Evolutionary conservation across 2,329 filamentous ascomycete species (phyloP).

Genomic region (Blastomyces gilchristii): DNA sequence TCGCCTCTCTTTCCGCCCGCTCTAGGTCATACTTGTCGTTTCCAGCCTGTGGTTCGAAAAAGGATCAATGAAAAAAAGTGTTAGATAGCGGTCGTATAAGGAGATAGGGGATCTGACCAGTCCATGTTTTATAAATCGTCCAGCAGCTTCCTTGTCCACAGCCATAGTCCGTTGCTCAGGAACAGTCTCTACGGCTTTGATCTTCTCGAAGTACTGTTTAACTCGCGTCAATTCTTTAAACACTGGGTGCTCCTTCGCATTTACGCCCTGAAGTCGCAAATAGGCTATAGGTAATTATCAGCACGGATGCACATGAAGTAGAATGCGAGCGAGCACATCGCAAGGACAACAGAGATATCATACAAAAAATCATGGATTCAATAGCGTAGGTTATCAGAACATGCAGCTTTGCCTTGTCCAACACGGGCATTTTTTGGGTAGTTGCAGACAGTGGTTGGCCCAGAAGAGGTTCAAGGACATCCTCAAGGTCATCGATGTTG

Average conservation of each 20-base stretch:
- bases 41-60: constrained; percentile 26
- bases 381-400: constrained; percentile 81
- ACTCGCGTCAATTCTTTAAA: constrained; percentile 78
- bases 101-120: constrained; percentile 45
- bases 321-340: background rate
- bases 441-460: constrained; percentile 53
- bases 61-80: constrained; percentile 10
- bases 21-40: constrained; percentile 44
- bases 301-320: background rate
- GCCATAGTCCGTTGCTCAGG: constrained; percentile 48
- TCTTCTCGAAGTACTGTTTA: constrained; percentile 86
- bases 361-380: constrained; percentile 81
- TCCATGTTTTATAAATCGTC: constrained; percentile 71
- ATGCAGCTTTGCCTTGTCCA: constrained; percentile 91
- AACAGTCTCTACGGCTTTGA: constrained; percentile 62
- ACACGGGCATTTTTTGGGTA: constrained; percentile 70
- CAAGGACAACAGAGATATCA: constrained; percentile 20
- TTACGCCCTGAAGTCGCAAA: constrained; percentile 64
- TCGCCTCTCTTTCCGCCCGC: constrained; percentile 41
- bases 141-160: constrained; percentile 65
- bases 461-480: constrained; percentile 63
- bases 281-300: constrained; percentile 44
- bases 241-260: constrained; percentile 76
- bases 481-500: constrained; percentile 69
- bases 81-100: constrained; percentile 1